Base-by-base conservation (phyloP, 2,329 filamentous ascomycete genomes). In the Xylariales sp. region DNA sequence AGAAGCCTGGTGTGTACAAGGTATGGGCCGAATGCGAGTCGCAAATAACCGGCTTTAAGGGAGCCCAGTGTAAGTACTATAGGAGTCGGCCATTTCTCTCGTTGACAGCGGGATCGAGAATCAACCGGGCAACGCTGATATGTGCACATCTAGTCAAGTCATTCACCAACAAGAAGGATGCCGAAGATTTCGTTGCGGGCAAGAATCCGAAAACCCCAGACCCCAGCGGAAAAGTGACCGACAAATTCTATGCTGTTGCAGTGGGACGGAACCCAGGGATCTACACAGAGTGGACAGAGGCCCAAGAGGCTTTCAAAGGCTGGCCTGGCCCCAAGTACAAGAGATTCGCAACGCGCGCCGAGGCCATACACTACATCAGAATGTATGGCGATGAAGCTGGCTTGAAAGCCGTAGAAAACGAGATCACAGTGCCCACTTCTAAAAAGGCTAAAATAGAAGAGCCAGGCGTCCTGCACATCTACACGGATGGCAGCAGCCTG, bases 331-430 rank as follows among this genome's bases (percentile, higher is more conserved):
- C 78, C 28, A 80, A 79, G 49, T 80, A 85, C 59, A 85, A 83
- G 60, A 83, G 76, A 44, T 90, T 89, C 47, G 60, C 66, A 4
- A 84, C 77, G 1, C 70, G 74, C 18, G 71, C 70, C 40, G 88
- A 94, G 59, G 91, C 91, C 0, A 79, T 91, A 53, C 78, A 78
- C 15, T 96, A 86, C 56, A 85, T 95, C 37, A 64, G 62, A 43
- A 54, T 63, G 47, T 61, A 64, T 37, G 68, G 67, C n/a, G 67
- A 62, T 42, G 58, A 57, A 15, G 63, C 64, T n/a, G 64, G 67
- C 3, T 61, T 68, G 30, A 56, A 65, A 28, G 60, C 59, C 4
- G 51, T 70, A 28, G 64, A 53, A n/a, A 54, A 51, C 1, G 50
- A 54, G n/a, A 48, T 60, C 2, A 40, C 43, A 16, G 55, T 57